Evolutionary conservation across 1,284 basidiomycete genomes (phyloP).

Genomic region (Marasmius sp.): DNA sequence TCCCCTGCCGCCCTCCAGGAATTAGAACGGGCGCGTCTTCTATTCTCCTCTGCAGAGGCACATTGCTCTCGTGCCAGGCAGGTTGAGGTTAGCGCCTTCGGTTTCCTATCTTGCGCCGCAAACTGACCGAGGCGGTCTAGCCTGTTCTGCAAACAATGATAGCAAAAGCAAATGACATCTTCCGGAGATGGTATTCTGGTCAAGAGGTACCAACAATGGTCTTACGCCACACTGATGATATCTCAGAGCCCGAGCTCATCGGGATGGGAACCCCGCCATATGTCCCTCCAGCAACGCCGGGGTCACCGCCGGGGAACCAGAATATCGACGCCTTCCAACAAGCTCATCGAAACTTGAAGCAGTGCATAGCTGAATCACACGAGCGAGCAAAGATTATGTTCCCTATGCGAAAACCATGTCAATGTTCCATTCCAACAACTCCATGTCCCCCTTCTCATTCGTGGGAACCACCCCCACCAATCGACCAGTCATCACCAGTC

Average conservation of each 20-base stretch:
- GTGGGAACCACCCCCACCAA: slow-evolving; percentile 38
- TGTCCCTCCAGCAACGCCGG: slow-evolving; percentile 10
- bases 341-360: slow-evolving; percentile 38
- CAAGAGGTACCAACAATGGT: slow-evolving; percentile 41
- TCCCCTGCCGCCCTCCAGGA: slow-evolving; percentile 45
- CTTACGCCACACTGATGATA: slow-evolving; percentile 37
- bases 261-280: slow-evolving; percentile 14
- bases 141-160: slow-evolving; percentile 46
- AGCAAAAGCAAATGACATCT: slow-evolving; percentile 44
- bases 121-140: slow-evolving; percentile 28
- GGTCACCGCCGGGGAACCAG: background rate
- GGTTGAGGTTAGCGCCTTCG: slow-evolving; percentile 33
- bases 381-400: slow-evolving; percentile 39
- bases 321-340: slow-evolving; percentile 35
- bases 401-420: slow-evolving; percentile 42
- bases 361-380: slow-evolving; percentile 45
- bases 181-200: slow-evolving; percentile 41
- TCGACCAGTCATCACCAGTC: slow-evolving; percentile 11
- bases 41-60: slow-evolving; percentile 37
- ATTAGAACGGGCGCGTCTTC: slow-evolving; percentile 39
- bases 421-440: slow-evolving; percentile 29
- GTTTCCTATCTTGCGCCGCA: slow-evolving; percentile 41
- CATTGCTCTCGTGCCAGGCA: slow-evolving; percentile 41
- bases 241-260: slow-evolving; percentile 20
- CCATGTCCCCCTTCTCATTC: slow-evolving; percentile 41